These are phyloP conservation scores for Monocercomonoides exilis DNA, from an alignment of 78 protist genomes.

Conservation along the genomic window DNA sequence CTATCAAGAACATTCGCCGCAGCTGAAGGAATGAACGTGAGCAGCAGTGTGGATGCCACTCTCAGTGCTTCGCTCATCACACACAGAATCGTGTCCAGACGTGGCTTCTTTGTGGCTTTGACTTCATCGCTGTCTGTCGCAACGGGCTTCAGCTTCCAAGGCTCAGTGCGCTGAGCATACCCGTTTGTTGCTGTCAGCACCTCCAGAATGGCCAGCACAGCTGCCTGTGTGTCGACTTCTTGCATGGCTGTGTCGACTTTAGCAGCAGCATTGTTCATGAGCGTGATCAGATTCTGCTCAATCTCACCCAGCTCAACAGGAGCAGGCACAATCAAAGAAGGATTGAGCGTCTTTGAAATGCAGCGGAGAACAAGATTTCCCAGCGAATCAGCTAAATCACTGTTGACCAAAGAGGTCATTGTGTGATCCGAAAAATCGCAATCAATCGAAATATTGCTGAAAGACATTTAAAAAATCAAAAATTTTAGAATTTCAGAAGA, in stretches of 20 bases:
- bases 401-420: not conserved
- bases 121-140: not conserved
- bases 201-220: not conserved
- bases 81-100: not conserved
- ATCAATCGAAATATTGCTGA: conserved; percentile 48
- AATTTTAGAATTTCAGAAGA: too few relatives aligned
- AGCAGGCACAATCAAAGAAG: not conserved
- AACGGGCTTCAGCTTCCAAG: conserved; percentile 25
- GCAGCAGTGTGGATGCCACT: not conserved
- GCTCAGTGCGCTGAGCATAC: conserved; percentile 20
- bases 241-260: not conserved
- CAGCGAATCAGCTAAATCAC: conserved; percentile 23
- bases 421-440: conserved; percentile 21
- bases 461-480: too few relatives aligned
- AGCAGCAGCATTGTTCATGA: not conserved
- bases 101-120: too few relatives aligned
- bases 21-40: not conserved
- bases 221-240: not conserved
- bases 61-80: conserved; percentile 2
- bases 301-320: not conserved
- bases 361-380: conserved; percentile 38
- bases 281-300: not conserved
- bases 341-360: not conserved
- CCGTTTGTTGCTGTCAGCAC: not conserved
- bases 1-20: not conserved